Conservation (phyloP, 2,329 filamentous ascomycete genomes). For the Trichoderma gracile region DNA sequence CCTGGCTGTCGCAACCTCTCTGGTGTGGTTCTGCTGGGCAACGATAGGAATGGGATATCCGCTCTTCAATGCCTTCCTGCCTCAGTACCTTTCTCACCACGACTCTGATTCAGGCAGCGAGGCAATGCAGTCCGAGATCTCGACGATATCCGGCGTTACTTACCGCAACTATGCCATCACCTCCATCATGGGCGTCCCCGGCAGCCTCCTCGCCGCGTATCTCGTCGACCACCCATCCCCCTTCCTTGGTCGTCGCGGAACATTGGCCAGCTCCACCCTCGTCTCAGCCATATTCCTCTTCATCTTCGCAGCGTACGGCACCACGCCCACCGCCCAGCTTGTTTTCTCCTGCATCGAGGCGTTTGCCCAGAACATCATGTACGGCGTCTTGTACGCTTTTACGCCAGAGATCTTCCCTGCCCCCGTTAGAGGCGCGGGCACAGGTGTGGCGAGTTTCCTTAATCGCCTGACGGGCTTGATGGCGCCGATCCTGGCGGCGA, state of each 20-base stretch:
- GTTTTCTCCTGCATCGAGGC: conserved; percentile 67
- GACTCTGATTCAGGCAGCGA: conserved; percentile 32
- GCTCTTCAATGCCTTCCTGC: conserved; percentile 88
- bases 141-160: conserved; percentile 49
- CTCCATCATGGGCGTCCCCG: conserved; percentile 73
- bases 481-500: conserved; percentile 68
- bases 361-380: conserved; percentile 76
- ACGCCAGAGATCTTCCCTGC: conserved; percentile 77
- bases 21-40: conserved; percentile 79
- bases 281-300: conserved; percentile 70
- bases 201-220: conserved; percentile 71
- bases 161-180: conserved; percentile 86
- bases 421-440: conserved; percentile 69
- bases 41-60: conserved; percentile 85
- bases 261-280: conserved; percentile 67
- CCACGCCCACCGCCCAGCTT: conserved; percentile 59
- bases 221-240: conserved; percentile 67
- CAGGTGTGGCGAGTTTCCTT: conserved; percentile 69
- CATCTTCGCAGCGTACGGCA: conserved; percentile 62
- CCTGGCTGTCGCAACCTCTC: conserved; percentile 51
- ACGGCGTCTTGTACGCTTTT: conserved; percentile 74
- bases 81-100: conserved; percentile 71
- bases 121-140: conserved; percentile 36
- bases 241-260: conserved; percentile 68
- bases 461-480: conserved; percentile 68